These are phyloP conservation scores for Talaromyces ruber DNA, from an alignment of 495 filamentous ascomycete genomes.

Conservation along the genomic window DNA sequence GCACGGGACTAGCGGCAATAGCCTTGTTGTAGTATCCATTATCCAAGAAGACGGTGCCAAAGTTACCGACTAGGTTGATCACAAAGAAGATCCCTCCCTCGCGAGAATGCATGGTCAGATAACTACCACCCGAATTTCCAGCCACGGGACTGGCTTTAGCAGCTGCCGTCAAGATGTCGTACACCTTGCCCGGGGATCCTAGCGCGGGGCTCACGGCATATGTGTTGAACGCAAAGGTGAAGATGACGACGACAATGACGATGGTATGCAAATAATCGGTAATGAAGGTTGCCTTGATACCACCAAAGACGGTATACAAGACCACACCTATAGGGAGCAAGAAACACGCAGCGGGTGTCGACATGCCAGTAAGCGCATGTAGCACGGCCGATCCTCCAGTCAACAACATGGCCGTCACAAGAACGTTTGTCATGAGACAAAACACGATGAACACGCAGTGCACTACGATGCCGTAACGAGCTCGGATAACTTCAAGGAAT, in stretches of 20 bases:
- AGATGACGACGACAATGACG: constrained; percentile 79
- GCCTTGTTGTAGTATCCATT: constrained; percentile 92
- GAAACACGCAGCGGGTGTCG: constrained; percentile 83
- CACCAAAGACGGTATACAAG: constrained; percentile 69
- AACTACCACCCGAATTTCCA: constrained; percentile 79
- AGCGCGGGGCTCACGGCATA: constrained; percentile 70
- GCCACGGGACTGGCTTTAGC: constrained; percentile 65
- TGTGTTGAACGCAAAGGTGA: constrained; percentile 81
- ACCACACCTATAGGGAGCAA: constrained; percentile 81
- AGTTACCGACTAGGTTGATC: constrained; percentile 85
- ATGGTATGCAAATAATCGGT: constrained; percentile 85
- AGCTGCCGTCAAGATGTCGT: constrained; percentile 68
- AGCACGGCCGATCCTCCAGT: constrained; percentile 88
- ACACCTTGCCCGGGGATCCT: constrained; percentile 73
- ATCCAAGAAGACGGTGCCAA: constrained; percentile 71
- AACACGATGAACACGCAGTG: constrained; percentile 75
- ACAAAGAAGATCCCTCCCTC: constrained; percentile 94
- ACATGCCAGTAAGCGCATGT: constrained; percentile 75
- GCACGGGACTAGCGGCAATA: constrained; percentile 81
- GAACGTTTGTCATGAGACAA: constrained; percentile 74
- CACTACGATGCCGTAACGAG: constrained; percentile 51
- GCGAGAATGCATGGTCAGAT: constrained; percentile 81
- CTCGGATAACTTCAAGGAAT: constrained; percentile 68
- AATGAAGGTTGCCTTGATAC: constrained; percentile 69
- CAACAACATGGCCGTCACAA: constrained; percentile 86